Conservation (phyloP, 305 asterid species). For the Fraxinus greggii region DNA sequence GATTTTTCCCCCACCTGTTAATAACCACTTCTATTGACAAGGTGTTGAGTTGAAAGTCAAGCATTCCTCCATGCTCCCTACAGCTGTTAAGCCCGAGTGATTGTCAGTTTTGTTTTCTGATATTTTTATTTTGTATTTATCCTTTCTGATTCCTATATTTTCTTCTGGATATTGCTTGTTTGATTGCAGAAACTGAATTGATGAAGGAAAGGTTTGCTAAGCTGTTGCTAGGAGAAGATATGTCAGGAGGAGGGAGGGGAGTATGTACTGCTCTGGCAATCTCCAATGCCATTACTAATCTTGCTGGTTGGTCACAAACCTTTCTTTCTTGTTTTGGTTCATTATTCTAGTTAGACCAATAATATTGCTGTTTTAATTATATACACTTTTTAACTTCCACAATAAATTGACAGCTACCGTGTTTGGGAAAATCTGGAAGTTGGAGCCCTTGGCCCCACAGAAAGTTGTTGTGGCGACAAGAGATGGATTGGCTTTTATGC, state of each 20-base stretch:
- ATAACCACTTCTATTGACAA: background rate
- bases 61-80: background rate
- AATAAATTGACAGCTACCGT: constrained; percentile 56
- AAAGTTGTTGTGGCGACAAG: constrained; percentile 66
- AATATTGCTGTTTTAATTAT: background rate
- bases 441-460: constrained; percentile 66
- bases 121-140: background rate
- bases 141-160: background rate
- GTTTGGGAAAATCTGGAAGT: constrained; percentile 81
- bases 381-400: background rate
- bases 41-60: background rate
- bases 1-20: background rate
- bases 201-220: constrained; percentile 85
- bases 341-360: background rate
- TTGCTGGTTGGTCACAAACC: constrained; percentile 51
- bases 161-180: background rate
- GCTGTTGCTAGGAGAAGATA: constrained; percentile 82
- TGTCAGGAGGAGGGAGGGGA: constrained; percentile 97
- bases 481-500: constrained; percentile 87
- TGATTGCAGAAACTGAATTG: constrained; percentile 55
- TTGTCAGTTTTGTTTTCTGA: background rate
- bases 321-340: background rate
- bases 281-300: constrained; percentile 88
- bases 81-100: background rate
- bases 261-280: constrained; percentile 80